phyloP scores from a whole-genome alignment of 257 asterid species.

The Ajuga chamaepitys region DNA sequence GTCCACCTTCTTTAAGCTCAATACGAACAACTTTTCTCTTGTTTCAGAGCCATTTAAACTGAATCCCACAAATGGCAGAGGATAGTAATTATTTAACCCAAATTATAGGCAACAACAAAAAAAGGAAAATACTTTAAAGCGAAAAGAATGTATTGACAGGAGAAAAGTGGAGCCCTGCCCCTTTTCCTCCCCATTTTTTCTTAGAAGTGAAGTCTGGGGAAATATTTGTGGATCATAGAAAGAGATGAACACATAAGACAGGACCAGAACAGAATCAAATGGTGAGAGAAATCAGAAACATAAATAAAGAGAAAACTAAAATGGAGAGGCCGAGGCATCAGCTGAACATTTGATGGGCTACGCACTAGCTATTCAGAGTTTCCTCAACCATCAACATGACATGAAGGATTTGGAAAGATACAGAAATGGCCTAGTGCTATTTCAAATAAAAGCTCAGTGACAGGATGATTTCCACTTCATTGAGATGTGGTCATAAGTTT shows the following conservation, averaged over 20 bases:
- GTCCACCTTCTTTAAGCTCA: background rate
- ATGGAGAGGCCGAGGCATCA: slow-evolving; percentile 2
- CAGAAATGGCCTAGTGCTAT: slow-evolving; percentile 1
- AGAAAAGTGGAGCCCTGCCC: background rate
- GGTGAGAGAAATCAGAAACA: background rate
- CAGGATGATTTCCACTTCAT: slow-evolving; percentile 57
- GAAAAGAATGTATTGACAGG: background rate
- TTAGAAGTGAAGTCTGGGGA: background rate
- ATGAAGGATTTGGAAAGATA: slow-evolving; percentile 1
- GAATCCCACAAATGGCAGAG: background rate
- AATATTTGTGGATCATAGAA: background rate
- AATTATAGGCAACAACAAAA: background rate
- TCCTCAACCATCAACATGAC: background rate
- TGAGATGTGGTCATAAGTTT: slow-evolving; percentile 42
- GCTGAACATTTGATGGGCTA: background rate
- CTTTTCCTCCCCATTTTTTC: background rate
- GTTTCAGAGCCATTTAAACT: background rate
- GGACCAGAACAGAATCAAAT: background rate
- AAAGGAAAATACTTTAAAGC: background rate
- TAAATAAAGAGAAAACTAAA: background rate
- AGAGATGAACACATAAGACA: background rate
- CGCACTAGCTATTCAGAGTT: background rate
- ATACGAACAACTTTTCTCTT: background rate
- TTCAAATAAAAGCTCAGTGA: slow-evolving; percentile 10
- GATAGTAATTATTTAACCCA: background rate